These are phyloP conservation scores for Paramecium tetraurelia DNA, from an alignment of 73 alveolate species.

Conservation along the genomic window DNA sequence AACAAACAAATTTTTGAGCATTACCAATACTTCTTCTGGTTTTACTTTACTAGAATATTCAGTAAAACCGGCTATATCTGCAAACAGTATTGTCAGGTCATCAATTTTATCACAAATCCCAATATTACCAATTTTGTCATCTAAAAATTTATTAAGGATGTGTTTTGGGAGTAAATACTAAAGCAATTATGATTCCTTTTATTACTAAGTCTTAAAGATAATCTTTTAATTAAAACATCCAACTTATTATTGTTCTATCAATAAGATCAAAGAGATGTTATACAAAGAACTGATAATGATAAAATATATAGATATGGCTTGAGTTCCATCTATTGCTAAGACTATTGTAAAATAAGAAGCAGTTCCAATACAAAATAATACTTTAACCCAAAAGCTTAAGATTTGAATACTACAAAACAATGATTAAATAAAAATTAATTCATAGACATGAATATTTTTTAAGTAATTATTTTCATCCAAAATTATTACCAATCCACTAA, in stretches of 20 bases:
- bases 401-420: not conserved
- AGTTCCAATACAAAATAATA: not conserved
- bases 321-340: not conserved
- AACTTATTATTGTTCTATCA: not conserved
- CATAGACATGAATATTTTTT: not conserved
- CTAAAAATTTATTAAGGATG: constrained; percentile 43
- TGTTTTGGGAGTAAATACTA: constrained; percentile 23
- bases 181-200: not conserved
- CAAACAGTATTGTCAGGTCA: constrained; percentile 48
- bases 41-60: constrained; percentile 44
- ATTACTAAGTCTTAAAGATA: not conserved
- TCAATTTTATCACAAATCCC: constrained; percentile 40
- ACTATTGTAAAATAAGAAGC: not conserved
- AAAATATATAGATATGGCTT: not conserved
- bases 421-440: not conserved
- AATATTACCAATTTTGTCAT: constrained; percentile 7
- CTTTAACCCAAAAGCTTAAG: not conserved
- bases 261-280: not conserved
- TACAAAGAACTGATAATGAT: not conserved
- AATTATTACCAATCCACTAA: not conserved
- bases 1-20: constrained; percentile 53
- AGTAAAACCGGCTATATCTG: constrained; percentile 65
- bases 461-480: not conserved
- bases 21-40: constrained; percentile 56
- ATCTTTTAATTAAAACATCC: constrained; percentile 3